These are phyloP conservation scores for Syzygium oleosum DNA, from an alignment of 345 rosid species.

Conservation along the genomic window DNA sequence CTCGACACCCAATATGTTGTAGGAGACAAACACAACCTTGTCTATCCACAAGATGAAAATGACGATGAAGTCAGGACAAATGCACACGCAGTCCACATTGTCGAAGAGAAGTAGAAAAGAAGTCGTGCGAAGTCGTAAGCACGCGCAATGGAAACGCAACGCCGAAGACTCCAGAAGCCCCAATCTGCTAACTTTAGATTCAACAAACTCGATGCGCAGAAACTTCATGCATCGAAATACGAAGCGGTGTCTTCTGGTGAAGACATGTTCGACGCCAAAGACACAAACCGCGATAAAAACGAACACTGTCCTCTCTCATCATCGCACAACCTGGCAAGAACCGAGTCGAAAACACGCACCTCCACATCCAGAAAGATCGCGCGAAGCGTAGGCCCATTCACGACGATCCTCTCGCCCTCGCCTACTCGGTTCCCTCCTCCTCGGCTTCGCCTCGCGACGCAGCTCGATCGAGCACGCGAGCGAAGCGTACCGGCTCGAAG, in stretches of 20 bases:
- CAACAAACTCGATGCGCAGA: background rate
- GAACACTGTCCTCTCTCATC: background rate
- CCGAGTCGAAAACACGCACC: constrained; percentile 5
- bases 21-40: constrained; percentile 54
- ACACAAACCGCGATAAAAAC: background rate
- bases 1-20: constrained; percentile 64
- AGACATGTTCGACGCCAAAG: background rate
- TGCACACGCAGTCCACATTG: background rate
- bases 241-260: background rate
- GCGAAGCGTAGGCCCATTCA: constrained; percentile 25
- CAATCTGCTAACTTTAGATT: background rate
- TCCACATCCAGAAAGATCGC: constrained; percentile 17
- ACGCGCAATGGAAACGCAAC: background rate
- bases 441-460: background rate
- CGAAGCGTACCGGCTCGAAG: constrained; percentile 10
- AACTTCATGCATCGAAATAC: background rate
- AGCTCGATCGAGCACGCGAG: background rate
- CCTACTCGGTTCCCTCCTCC: background rate
- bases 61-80: background rate
- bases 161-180: background rate
- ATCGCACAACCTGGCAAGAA: background rate
- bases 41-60: constrained; percentile 22
- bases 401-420: constrained; percentile 7
- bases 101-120: background rate
- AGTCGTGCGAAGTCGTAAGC: background rate